These are phyloP conservation scores for Colletotrichum spinosum DNA, from an alignment of 2,329 filamentous ascomycete genomes.

Conservation along the genomic window DNA sequence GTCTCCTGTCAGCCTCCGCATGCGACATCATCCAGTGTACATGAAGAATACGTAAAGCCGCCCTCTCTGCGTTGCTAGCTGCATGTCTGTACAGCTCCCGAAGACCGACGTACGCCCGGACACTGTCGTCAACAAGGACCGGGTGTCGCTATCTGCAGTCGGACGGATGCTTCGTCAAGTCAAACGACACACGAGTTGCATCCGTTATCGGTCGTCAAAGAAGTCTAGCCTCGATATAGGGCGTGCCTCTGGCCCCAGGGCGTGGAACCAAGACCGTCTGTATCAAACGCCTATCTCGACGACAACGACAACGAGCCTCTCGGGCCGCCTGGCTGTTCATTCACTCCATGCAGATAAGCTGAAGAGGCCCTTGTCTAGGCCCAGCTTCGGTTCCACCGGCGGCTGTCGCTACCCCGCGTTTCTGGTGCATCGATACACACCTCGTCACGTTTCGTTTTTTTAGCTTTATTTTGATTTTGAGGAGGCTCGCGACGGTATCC, in stretches of 20 bases:
- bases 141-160: no score
- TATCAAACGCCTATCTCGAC: no score
- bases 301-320: no score
- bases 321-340: not conserved
- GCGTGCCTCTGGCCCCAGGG: no score
- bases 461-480: no score
- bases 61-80: no score
- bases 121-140: no score
- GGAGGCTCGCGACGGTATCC: constrained; percentile 7
- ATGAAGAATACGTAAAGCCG: no score
- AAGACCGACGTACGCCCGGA: constrained; percentile 22
- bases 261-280: no score
- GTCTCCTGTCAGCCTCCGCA: not conserved
- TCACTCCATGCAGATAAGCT: constrained; percentile 15
- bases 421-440: constrained; percentile 11
- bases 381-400: constrained; percentile 14
- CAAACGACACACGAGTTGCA: not conserved
- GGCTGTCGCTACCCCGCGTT: constrained; percentile 20
- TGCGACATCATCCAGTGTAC: no score
- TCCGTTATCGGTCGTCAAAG: constrained; percentile 16
- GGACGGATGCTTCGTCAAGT: no score
- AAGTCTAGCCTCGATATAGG: no score
- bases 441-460: constrained; percentile 4
- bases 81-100: not conserved
- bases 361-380: constrained; percentile 2